Evolutionary conservation across 495 filamentous ascomycete genomes (phyloP).

Genomic region (Neurospora hispaniola): DNA sequence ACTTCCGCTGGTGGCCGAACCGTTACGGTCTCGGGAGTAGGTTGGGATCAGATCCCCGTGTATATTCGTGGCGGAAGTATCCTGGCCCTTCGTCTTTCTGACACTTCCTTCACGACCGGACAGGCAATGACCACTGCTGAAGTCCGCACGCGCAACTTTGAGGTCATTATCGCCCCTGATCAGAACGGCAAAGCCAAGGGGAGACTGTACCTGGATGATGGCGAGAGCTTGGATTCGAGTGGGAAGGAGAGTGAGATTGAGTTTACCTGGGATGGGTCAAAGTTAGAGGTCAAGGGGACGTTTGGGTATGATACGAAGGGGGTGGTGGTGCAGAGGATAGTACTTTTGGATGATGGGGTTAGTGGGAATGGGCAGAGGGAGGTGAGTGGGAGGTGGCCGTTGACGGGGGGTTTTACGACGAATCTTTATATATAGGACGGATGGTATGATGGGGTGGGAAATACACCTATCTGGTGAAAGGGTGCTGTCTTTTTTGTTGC

Average conservation of each 20-base stretch:
- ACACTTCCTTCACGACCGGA: slow-evolving; percentile 15
- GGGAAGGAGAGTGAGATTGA: slow-evolving; percentile 32
- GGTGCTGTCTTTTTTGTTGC: neutral
- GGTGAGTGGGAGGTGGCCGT: slow-evolving; percentile 8
- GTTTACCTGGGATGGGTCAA: slow-evolving; percentile 41
- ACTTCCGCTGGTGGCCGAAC: slow-evolving; percentile 25
- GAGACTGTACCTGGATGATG: slow-evolving; percentile 51
- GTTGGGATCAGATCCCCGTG: slow-evolving; percentile 59
- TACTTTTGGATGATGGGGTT: slow-evolving; percentile 36
- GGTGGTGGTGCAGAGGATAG: slow-evolving; percentile 44
- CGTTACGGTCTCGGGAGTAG: slow-evolving; percentile 41
- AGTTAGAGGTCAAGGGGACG: slow-evolving; percentile 38
- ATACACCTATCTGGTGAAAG: no score
- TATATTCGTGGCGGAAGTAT: slow-evolving; percentile 61
- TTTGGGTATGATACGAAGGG: slow-evolving; percentile 36
- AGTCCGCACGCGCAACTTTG: slow-evolving; percentile 54
- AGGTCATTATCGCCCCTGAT: slow-evolving; percentile 57
- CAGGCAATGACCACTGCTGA: slow-evolving; percentile 59
- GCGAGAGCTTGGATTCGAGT: slow-evolving; percentile 33
- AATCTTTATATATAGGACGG: neutral
- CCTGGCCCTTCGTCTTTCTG: slow-evolving; percentile 40
- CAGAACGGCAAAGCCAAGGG: slow-evolving; percentile 28
- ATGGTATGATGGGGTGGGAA: no score
- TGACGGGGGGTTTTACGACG: slow-evolving; percentile 6
- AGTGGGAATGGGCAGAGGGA: neutral